Evolutionary conservation across 805 yeast genomes (phyloP), one percentile per base, ranked within the genome.

Genomic region (Candida verbasci): DNA sequence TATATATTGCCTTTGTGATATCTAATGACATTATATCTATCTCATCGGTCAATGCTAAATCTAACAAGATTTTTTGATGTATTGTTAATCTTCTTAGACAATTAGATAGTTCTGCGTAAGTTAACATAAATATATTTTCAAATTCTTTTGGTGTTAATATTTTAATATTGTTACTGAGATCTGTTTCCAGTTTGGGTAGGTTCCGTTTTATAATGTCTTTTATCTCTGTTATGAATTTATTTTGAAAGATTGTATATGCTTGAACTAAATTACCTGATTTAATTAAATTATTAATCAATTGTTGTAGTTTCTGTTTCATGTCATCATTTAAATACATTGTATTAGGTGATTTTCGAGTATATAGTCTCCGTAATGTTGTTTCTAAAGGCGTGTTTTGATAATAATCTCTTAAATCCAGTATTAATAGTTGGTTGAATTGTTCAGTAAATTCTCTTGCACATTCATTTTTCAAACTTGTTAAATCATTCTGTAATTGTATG

Each of bases 51-150:
- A 50, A 70, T 0, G 94, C 80, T 36, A 84, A 53, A 45, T 86
- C 93, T 10, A 93, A 66, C 20, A 91, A 57, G 4, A 86, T 48
- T 55, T 87, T 88, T 52, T 88, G 95, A 40, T 88, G 96, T 7
- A 76, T 63, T 1, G 86, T 77, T 21, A 89, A 62, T 40, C 95
- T 71, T 43, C 91, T 66, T 17, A 88, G 62, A 14, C 86, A 79
- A 49, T 84, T 94, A 0, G 87, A 76, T 3, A 83, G 65, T 15
- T 76, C 71, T 0, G 85, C 60, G 46, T 75, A 86, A 3, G 80
- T 80, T 20, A 62, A 65, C 2, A 70, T 56, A 29, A 86, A 55
- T 86, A 88, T 82, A 1, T 60, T 65, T 48, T 84, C 86, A 52
- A 88, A 88, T 40, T 86, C 96, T 10, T 62, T 58, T 0, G 93